phyloP scores from a whole-genome alignment of 306 rosid species.

The Trifolium pratense region DNA sequence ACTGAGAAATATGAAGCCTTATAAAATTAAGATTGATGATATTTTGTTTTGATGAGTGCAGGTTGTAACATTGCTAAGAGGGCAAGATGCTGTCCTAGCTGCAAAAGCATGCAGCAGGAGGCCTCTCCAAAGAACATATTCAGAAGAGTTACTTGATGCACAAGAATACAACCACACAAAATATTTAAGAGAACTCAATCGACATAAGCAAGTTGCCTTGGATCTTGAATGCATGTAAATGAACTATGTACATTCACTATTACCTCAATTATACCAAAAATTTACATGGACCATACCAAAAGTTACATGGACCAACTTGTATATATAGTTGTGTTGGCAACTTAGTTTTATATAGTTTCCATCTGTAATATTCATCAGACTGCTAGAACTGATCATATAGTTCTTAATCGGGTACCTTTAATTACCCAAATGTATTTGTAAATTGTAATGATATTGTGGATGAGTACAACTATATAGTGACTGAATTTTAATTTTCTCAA shows the following conservation, averaged over 20 bases:
- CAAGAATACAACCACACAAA: constrained; percentile 87
- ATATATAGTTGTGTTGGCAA: constrained; percentile 14
- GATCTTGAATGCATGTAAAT: not conserved
- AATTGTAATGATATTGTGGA: not conserved
- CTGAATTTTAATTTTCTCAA: not conserved
- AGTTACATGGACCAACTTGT: constrained; percentile 19
- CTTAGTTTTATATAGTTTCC: not conserved
- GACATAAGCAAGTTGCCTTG: constrained; percentile 61
- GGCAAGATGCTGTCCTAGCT: constrained; percentile 45
- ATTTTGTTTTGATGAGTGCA: constrained; percentile 44
- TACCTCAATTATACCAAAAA: not conserved
- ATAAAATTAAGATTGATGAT: constrained; percentile 16
- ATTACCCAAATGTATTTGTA: constrained; percentile 9
- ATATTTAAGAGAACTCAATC: constrained; percentile 62
- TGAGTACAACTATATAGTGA: not conserved
- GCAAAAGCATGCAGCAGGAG: constrained; percentile 29
- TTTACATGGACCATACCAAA: not conserved
- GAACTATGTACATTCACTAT: not conserved
- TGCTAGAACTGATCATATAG: not conserved
- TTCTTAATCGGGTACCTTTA: not conserved
- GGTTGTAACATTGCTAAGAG: constrained; percentile 70
- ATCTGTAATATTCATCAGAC: constrained; percentile 15
- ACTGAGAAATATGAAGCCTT: not conserved
- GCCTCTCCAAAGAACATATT: constrained; percentile 65
- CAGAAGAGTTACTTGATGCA: constrained; percentile 77